phyloP scores from a whole-genome alignment of 2,329 filamentous ascomycete genomes.

The Trichoderma harzianum region DNA sequence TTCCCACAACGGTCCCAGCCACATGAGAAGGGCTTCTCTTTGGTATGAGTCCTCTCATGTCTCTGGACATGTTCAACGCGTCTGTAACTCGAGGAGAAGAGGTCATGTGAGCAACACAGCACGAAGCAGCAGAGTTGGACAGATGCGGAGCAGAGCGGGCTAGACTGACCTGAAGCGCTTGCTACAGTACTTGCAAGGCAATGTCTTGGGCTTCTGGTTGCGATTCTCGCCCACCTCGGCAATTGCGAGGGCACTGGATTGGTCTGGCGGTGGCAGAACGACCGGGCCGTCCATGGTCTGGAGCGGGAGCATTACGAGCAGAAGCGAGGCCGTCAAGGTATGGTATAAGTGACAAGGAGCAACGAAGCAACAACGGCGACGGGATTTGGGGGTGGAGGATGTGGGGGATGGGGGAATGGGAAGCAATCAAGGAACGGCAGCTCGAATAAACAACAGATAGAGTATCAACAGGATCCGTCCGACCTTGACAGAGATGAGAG shows the following conservation, averaged over 20 bases:
- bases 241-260: conserved; percentile 24
- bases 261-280: conserved; percentile 30
- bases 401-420: conserved; percentile 8
- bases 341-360: conserved; percentile 8
- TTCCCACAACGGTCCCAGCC: conserved; percentile 59
- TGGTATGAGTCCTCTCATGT: conserved; percentile 62
- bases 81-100: conserved; percentile 34
- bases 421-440: not conserved
- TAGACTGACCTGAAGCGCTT: conserved; percentile 57
- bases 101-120: conserved; percentile 23
- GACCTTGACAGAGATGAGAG: not conserved
- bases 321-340: conserved; percentile 17
- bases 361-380: not conserved
- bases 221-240: conserved; percentile 51
- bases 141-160: conserved; percentile 17
- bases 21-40: conserved; percentile 62
- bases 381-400: conserved; percentile 5
- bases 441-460: not conserved
- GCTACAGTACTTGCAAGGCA: conserved; percentile 61
- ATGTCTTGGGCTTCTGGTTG: conserved; percentile 58
- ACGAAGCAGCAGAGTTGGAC: conserved; percentile 5
- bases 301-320: conserved; percentile 49
- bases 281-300: conserved; percentile 50
- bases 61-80: conserved; percentile 63
- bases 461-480: not conserved